Conservation (phyloP, 73 alveolate species). For the Blepharisma japonicum region DNA sequence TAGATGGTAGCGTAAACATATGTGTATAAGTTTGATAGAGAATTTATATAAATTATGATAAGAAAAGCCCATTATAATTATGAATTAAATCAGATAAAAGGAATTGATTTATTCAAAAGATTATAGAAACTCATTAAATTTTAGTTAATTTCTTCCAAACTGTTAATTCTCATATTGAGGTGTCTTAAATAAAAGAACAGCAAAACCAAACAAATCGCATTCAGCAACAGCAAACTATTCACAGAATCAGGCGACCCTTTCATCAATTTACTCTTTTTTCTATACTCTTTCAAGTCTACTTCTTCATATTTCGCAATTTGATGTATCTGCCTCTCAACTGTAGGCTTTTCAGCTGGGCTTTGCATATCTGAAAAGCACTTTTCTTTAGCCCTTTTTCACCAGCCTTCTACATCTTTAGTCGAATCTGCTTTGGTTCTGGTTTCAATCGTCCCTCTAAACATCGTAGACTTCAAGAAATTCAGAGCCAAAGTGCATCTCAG, state of each 20-base stretch:
- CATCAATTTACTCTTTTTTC: not conserved
- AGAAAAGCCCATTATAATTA: too few species aligned
- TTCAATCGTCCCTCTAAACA: constrained; percentile 29
- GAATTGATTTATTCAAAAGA: too few species aligned
- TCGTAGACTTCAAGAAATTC: constrained; percentile 22
- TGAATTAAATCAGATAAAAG: too few species aligned
- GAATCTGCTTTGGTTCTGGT: constrained; percentile 7
- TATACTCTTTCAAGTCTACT: constrained; percentile 18
- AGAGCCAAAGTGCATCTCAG: not conserved
- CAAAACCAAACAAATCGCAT: not conserved
- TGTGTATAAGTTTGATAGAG: too few species aligned
- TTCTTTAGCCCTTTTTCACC: not conserved
- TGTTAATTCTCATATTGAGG: not conserved
- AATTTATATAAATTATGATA: too few species aligned
- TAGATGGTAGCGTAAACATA: too few species aligned
- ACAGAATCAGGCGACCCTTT: constrained; percentile 1
- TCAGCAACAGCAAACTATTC: not conserved
- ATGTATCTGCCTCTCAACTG: not conserved
- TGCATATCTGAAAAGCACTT: not conserved
- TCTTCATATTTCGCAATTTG: constrained; percentile 26
- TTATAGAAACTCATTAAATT: too few species aligned
- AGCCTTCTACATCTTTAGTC: constrained; percentile 7
- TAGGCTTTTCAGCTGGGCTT: constrained; percentile 16
- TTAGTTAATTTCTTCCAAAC: too few species aligned
- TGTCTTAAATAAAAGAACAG: constrained; percentile 9